A percentile compares a stretch with the other conserved stretches of the same genome.
These are phyloP conservation scores for Leavenworthia alabamica DNA, from an alignment of 345 rosid genomes.

Conservation along the genomic window DNA sequence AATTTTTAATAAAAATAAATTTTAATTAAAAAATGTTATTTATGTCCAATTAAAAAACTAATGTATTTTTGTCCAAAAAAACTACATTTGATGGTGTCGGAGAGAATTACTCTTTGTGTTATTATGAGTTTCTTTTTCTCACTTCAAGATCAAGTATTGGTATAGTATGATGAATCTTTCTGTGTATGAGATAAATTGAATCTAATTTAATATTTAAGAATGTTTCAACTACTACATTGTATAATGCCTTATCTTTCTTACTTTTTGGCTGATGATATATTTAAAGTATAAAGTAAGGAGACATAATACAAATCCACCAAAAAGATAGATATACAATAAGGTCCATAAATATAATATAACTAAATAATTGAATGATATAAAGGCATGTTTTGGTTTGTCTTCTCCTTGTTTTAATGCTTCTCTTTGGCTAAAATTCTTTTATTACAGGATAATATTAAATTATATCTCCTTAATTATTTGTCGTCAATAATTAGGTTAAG, in stretches of 20 bases:
- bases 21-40: no score
- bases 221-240: slow-evolving; percentile 4
- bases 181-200: slow-evolving; percentile 15
- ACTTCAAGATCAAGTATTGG: slow-evolving; percentile 33
- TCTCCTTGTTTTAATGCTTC: slow-evolving; percentile 37
- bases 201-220: slow-evolving; percentile 3
- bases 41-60: no score
- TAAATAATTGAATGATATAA: slow-evolving; percentile 22
- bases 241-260: background rate
- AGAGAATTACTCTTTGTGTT: no score
- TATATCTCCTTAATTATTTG: slow-evolving; percentile 14
- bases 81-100: no score
- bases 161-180: slow-evolving; percentile 25
- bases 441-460: slow-evolving; percentile 3
- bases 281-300: slow-evolving; percentile 18
- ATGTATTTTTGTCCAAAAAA: no score
- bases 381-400: slow-evolving; percentile 38
- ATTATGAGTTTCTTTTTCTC: slow-evolving; percentile 33
- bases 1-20: no score
- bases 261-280: slow-evolving; percentile 22
- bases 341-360: slow-evolving; percentile 8
- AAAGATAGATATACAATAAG: slow-evolving; percentile 17
- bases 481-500: slow-evolving; percentile 29
- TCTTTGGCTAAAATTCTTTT: slow-evolving; percentile 24
- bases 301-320: slow-evolving; percentile 23